A percentile compares a stretch with the other conserved stretches of the same genome.
Conservation (phyloP, 2,329 filamentous ascomycete genomes). For the Colletotrichum filicis region DNA sequence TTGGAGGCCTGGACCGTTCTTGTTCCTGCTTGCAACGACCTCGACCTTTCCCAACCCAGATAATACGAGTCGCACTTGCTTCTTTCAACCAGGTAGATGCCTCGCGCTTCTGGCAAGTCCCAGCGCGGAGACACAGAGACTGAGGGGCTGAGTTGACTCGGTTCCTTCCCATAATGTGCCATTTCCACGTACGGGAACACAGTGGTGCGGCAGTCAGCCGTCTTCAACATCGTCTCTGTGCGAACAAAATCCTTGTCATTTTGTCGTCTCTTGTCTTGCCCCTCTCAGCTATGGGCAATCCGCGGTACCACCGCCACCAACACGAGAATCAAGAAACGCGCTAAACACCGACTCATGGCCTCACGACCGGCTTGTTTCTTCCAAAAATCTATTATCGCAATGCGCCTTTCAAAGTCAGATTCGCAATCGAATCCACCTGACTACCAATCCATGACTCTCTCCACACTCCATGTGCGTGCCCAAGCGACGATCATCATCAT, state of each 20-base stretch:
- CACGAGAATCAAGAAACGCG: conserved; percentile 25
- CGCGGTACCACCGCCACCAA: conserved; percentile 7
- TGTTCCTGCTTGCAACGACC: not conserved
- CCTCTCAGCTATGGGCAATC: conserved; percentile 12
- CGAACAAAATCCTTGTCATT: not conserved
- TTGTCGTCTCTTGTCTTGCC: conserved; percentile 11
- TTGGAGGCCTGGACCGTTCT: not conserved
- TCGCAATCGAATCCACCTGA: conserved; percentile 9
- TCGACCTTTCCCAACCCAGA: not conserved
- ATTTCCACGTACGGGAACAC: not conserved
- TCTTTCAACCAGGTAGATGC: not conserved
- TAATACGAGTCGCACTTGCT: not conserved
- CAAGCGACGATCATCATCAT: conserved; percentile 15
- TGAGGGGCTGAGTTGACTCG: not conserved
- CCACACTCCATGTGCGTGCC: conserved; percentile 10
- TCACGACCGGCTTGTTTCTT: conserved; percentile 11
- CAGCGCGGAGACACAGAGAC: not conserved
- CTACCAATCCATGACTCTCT: conserved; percentile 21
- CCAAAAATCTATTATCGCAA: conserved; percentile 10
- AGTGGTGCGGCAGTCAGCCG: not conserved
- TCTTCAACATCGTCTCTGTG: not conserved
- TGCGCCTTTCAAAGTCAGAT: not conserved
- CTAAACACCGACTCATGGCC: conserved; percentile 25
- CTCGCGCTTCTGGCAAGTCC: not conserved
- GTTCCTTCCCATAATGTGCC: not conserved